Evolutionary conservation across 225 moss, liverwort and hornwort genomes (phyloP), one percentile per base, ranked within the genome.

Genomic region (Ulota crispa): DNA sequence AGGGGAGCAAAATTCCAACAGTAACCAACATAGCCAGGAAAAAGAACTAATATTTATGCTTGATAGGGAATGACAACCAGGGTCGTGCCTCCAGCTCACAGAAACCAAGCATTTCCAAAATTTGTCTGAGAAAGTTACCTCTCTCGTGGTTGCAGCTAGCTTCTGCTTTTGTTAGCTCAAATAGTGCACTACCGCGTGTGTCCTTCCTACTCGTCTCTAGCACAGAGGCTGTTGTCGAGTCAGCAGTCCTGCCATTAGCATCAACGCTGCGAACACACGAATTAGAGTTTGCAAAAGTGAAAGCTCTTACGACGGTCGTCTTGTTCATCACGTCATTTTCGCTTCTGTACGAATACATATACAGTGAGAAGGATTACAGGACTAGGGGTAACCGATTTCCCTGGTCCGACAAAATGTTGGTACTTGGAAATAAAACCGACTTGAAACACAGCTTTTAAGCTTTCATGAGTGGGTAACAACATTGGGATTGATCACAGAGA

Each of bases 171-270:
- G 68, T 45, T 76, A 66, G 30, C 59, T 66, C 61, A 42, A 67
- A 62, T 60, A 37, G 54, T 61, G 60, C 41, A 60, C 27, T 47
- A 43, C 41, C 47, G 50, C 42, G 19, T 60, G 53, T 72, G 70
- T 20, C 70, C 80, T 85, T 75, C 27, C 32, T 61, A 70, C 27
- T 45, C 52, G 43, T 43, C 28, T 55, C 82, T 47, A 23, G 71
- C 19, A 45, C 61, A 71, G 66, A 70, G 20, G 42, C 82, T 80
- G 61, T 19, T 70, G 52, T 75, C 5, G 59, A 47, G 55, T 74
- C 82, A 82, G 69, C 61, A 67, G 63, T 54, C 73, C 80, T 88
- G 68, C 37, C 72, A 62, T 72, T 20, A 54, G 72, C 76, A 82
- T 42, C 70, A 67, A 61, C 59, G 34, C 65, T 67, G 70, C 45